Base-by-base conservation (phyloP, 441 rosid species). In the Aleurites moluccanus region DNA sequence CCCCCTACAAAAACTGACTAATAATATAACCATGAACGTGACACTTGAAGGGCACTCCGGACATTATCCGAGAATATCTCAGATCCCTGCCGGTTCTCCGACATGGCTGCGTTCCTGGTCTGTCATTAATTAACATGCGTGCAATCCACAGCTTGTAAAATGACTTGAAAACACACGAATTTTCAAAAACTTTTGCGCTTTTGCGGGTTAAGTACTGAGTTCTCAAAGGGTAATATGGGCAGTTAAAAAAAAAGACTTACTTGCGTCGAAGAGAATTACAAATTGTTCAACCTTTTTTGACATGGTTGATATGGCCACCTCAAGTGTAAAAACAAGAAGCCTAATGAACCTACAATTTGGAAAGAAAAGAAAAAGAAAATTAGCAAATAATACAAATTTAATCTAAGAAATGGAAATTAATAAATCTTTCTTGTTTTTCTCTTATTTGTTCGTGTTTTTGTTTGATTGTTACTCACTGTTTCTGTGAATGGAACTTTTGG, bases 211-310 rank as follows among this genome's bases (percentile, higher is more conserved):
- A 38, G 64, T 25, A 30, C 0, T 44, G 10, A 73, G 15, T 44
- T 72, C 35, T n/a, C 1, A 4, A 64, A 72, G 68, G 79, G 67
- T 70, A 59, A 20, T 60, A 42, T 80, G 23, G 73, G 28, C 55
- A 67, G 2, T 27, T 6, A 38, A 0, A n/a, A n/a, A n/a, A n/a
- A 21, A 2, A 2, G 30, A 77, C 99, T 88, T 83, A 95, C 99
- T 90, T 63, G 95, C 98, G 64, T 95, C 98, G 70, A 95, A 89
- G 80, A 95, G 97, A 73, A 95, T 81, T 56, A 90, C 95, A 66
- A 95, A 78, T 57, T 90, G 97, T 60, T 88, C 92, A 16, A 79
- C 82, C 85, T 84, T 91, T 85, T 80, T 95, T 20, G 94, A 69
- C 98, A 93, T 90, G 75, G 92, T 89, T 42, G 88, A 84, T 44